These are phyloP conservation scores for Gaertneriomyces semiglobifer DNA, from an alignment of 192 early-diverging fungal species.

Conservation along the genomic window DNA sequence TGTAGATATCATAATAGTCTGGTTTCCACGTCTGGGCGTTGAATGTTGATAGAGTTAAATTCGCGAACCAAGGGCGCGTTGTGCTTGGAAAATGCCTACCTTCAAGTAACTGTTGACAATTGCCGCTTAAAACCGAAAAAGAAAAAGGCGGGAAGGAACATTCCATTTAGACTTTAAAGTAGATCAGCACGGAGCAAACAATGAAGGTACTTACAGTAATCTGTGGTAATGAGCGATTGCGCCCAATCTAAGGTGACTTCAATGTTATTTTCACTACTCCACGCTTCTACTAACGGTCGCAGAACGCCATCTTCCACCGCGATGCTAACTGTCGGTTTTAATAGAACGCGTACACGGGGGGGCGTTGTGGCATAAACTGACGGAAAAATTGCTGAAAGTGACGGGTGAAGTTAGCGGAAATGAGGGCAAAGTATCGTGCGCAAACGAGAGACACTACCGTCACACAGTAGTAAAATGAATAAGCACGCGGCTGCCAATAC, in stretches of 20 bases:
- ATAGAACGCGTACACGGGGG: background rate
- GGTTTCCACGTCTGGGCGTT: constrained; percentile 7
- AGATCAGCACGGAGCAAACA: background rate
- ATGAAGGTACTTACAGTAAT: constrained; percentile 2
- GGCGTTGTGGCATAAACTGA: too few species aligned
- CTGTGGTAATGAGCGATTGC: constrained; percentile 1
- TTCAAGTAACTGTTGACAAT: constrained; percentile 12
- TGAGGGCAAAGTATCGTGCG: too few species aligned
- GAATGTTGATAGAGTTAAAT: background rate
- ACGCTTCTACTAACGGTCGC: background rate
- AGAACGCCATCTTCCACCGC: background rate
- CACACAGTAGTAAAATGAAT: too few species aligned
- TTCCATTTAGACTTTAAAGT: background rate
- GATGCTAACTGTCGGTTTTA: background rate
- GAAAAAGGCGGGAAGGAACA: background rate
- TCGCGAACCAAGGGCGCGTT: background rate
- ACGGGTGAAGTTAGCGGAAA: too few species aligned
- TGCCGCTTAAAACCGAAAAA: background rate
- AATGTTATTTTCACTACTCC: background rate
- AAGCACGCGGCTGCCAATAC: too few species aligned
- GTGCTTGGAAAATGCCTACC: too few species aligned
- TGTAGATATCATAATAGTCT: constrained; percentile 13
- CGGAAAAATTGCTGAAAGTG: too few species aligned
- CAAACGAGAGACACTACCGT: too few species aligned
- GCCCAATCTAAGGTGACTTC: constrained; percentile 3